phyloP scores from a whole-genome alignment of 208 protist genomes.

The Trypanosoma mega region DNA sequence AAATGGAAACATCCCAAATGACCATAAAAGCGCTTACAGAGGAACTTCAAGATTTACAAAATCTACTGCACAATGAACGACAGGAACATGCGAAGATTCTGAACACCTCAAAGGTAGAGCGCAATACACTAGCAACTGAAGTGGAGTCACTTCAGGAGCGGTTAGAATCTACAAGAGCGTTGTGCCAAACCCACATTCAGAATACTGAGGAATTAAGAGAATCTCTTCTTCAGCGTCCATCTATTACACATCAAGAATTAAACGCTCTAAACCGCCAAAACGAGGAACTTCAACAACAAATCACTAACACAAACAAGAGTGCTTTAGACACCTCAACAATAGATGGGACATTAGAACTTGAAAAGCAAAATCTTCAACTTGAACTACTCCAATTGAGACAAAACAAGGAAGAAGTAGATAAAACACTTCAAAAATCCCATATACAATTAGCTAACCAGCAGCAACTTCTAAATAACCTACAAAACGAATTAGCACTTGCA shows the following conservation, averaged over 20 bases:
- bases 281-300: constrained; percentile 6
- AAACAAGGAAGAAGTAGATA: constrained; percentile 4
- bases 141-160: constrained; percentile 11
- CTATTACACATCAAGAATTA: constrained; percentile 8
- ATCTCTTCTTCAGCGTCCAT: constrained; percentile 3
- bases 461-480: background rate
- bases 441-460: background rate
- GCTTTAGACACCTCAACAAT: background rate
- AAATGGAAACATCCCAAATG: constrained; percentile 1
- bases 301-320: background rate
- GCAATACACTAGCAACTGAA: constrained; percentile 5
- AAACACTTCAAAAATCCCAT: background rate
- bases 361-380: constrained; percentile 17
- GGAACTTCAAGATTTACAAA: constrained; percentile 17
- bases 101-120: background rate
- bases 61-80: constrained; percentile 16
- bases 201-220: constrained; percentile 9
- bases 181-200: background rate
- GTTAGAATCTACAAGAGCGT: background rate
- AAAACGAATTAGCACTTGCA: constrained; percentile 2
- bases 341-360: constrained; percentile 2
- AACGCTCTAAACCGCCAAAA: background rate
- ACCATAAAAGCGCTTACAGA: constrained; percentile 5
- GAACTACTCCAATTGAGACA: background rate
- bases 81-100: constrained; percentile 10